Evolutionary conservation across 805 yeast species (phyloP).

Genomic region (Scheffersomyces spartinae): DNA sequence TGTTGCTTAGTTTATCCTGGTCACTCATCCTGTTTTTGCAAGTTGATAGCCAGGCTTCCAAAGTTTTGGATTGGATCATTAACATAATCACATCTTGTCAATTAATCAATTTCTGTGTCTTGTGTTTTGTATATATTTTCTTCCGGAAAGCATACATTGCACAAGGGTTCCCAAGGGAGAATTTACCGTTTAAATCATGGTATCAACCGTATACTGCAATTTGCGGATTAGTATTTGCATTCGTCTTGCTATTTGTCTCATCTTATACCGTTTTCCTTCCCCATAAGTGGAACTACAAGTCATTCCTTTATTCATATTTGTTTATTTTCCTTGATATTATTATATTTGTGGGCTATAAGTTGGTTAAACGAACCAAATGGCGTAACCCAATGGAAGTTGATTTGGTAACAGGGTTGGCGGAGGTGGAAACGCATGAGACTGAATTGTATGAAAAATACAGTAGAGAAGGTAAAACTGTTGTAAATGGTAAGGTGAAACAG

Average conservation of each 20-base stretch:
- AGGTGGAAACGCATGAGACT: slow-evolving; percentile 28
- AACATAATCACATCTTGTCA: slow-evolving; percentile 37
- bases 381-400: slow-evolving; percentile 21
- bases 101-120: slow-evolving; percentile 34
- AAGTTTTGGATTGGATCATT: slow-evolving; percentile 34
- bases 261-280: slow-evolving; percentile 31
- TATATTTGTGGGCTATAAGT: slow-evolving; percentile 22
- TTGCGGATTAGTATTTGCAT: slow-evolving; percentile 16
- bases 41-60: slow-evolving; percentile 21
- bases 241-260: slow-evolving; percentile 20
- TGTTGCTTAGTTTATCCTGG: slow-evolving; percentile 34
- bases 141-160: slow-evolving; percentile 30
- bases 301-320: slow-evolving; percentile 32
- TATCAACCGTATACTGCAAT: slow-evolving; percentile 27
- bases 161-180: slow-evolving; percentile 26
- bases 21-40: slow-evolving; percentile 58
- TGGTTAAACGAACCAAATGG: slow-evolving; percentile 26
- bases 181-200: slow-evolving; percentile 32
- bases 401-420: slow-evolving; percentile 24
- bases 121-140: slow-evolving; percentile 30
- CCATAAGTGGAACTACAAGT: slow-evolving; percentile 23
- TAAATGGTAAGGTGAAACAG: too few species aligned
- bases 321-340: slow-evolving; percentile 29
- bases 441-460: slow-evolving; percentile 12
- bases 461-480: too few species aligned